A percentile compares a stretch with the other conserved stretches of the same genome.
These are phyloP conservation scores for Podaxis rugospora DNA, from an alignment of 768 basidiomycete species.

Conservation along the genomic window DNA sequence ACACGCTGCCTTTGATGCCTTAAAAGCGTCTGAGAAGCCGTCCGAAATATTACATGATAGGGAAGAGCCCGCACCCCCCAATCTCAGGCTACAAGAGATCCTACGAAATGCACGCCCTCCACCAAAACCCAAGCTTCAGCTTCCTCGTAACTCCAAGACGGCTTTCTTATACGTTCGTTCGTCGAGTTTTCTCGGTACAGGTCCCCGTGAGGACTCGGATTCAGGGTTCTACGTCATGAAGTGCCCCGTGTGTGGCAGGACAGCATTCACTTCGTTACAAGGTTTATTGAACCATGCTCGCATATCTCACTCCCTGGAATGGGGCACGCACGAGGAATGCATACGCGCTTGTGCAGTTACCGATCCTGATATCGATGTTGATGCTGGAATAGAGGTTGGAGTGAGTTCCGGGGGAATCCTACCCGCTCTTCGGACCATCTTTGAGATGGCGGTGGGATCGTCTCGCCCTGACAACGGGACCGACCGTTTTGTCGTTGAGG, in stretches of 20 bases:
- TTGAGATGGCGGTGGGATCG: slow-evolving; percentile 42
- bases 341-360: slow-evolving; percentile 44
- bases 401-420: slow-evolving; percentile 35
- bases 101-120: slow-evolving; percentile 18
- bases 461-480: not conserved
- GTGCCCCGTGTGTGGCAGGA: slow-evolving; percentile 42
- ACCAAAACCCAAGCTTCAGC: slow-evolving; percentile 20
- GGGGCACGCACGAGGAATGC: slow-evolving; percentile 54
- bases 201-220: not conserved
- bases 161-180: slow-evolving; percentile 11
- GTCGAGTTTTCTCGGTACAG: not conserved
- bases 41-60: slow-evolving; percentile 32
- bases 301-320: slow-evolving; percentile 42
- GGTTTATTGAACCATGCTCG: slow-evolving; percentile 53
- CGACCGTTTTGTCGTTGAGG: slow-evolving; percentile 1
- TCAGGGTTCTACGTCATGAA: slow-evolving; percentile 33
- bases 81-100: slow-evolving; percentile 17
- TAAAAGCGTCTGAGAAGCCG: slow-evolving; percentile 35
- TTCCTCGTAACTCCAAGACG: slow-evolving; percentile 5
- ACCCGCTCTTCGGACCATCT: slow-evolving; percentile 44
- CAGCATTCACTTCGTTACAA: slow-evolving; percentile 45
- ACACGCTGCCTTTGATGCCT: slow-evolving; percentile 36
- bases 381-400: slow-evolving; percentile 40
- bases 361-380: slow-evolving; percentile 34
- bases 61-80: slow-evolving; percentile 23